These are phyloP conservation scores for Esteya vermicola DNA, from an alignment of 2,329 filamentous ascomycete genomes.

Conservation along the genomic window DNA sequence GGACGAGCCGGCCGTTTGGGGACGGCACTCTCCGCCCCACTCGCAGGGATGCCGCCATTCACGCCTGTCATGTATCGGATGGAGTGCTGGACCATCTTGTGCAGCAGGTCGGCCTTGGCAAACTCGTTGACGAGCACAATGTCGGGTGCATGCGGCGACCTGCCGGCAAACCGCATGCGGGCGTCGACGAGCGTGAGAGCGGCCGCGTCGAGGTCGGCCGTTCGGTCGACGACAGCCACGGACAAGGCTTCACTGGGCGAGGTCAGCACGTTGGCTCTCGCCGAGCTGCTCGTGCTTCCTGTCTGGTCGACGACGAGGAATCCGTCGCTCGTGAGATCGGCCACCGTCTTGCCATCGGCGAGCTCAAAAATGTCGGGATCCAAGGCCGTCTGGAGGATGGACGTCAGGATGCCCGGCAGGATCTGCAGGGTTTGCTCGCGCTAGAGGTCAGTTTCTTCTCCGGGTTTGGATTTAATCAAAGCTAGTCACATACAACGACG, in stretches of 20 bases:
- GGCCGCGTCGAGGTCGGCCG: conserved; percentile 36
- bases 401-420: conserved; percentile 8
- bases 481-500: conserved; percentile 14
- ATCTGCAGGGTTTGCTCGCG: conserved; percentile 3
- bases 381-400: not conserved
- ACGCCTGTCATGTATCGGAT: conserved; percentile 7
- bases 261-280: not conserved
- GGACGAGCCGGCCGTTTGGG: not conserved
- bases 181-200: conserved; percentile 38
- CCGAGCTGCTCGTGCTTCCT: not conserved
- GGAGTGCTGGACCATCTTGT: conserved; percentile 27
- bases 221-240: conserved; percentile 46
- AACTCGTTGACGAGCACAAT: conserved; percentile 52
- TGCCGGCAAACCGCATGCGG: conserved; percentile 38
- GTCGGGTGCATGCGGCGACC: conserved; percentile 47
- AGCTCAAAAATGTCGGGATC: conserved; percentile 6
- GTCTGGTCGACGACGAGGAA: conserved; percentile 13
- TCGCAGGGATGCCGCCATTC: not conserved
- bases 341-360: conserved; percentile 3
- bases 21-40: too few relatives aligned
- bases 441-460: not conserved
- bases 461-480: not conserved
- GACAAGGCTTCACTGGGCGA: conserved; percentile 15
- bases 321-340: not conserved
- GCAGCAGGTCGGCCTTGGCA: conserved; percentile 37